Base-by-base conservation (phyloP, 768 basidiomycete species). In the Agaricus subrufescens region DNA sequence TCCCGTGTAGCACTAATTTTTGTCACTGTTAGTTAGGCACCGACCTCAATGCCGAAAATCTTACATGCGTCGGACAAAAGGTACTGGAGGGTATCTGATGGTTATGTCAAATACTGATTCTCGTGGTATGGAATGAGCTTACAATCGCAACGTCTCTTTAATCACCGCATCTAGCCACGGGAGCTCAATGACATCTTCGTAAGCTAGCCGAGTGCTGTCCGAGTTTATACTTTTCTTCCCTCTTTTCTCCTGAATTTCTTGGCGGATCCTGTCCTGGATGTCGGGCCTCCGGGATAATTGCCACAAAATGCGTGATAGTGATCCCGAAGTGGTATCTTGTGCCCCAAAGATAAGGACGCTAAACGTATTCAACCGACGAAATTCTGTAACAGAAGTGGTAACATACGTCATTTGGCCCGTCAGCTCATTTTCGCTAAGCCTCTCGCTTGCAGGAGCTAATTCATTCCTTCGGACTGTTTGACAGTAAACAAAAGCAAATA, bases 281-380 rank as follows among this genome's bases (percentile, higher is more conserved):
- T 73, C 70, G 5, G 61, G 69, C 52, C 75, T 64, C 1, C 50
- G 56, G 4, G 77, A 65, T 29, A 82, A 66, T 45, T 72, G 61
- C 56, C 73, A 66, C 5, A 80, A 63, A 38, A 75, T 70, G 1
- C 79, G 72, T 12, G 74, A 73, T 44, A 82, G 58, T 0, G 74
- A 70, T 4, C 75, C 73, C 2, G 78, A 74, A 0, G 78, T 77
- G 7, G 79, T 82, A 55, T 81, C 79, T 54, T 76, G 76, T 2
- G 75, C 80, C 2, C 78, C 77, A 59, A 81, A 79, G 15, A 79
- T 74, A 29, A 81, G 62, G 12, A 79, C 76, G 3, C 78, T 79
- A 37, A 5, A 23, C 19, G 27, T 42, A 56, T 29, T 26, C 42
- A 54, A 52, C 26, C 27, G 3, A 3, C 15, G 9, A 14, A 11